Conservation (phyloP, 805 yeast species). For the Ogataea parapolymorpha region DNA sequence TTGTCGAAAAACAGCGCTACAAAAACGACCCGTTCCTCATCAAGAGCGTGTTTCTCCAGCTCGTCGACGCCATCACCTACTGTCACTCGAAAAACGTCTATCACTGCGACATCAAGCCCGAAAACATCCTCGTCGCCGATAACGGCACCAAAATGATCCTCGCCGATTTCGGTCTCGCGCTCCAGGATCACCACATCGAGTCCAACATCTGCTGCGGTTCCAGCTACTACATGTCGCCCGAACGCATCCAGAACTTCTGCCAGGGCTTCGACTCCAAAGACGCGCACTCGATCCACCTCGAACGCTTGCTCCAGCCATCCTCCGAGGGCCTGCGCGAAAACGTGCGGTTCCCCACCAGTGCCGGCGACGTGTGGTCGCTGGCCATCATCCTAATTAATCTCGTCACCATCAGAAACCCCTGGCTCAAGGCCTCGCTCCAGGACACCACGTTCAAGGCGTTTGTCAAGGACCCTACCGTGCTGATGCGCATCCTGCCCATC, state of each 20-base stretch:
- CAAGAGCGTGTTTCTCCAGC: constrained; percentile 65
- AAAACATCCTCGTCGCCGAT: constrained; percentile 70
- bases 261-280: constrained; percentile 33
- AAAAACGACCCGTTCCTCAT: constrained; percentile 46
- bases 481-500: constrained; percentile 69
- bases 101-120: constrained; percentile 96
- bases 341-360: constrained; percentile 55
- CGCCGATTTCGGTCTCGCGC: constrained; percentile 91
- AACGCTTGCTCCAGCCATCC: constrained; percentile 24
- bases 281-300: constrained; percentile 30
- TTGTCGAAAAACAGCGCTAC: constrained; percentile 71
- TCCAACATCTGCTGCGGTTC: constrained; percentile 82
- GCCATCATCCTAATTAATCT: constrained; percentile 79
- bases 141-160: constrained; percentile 54
- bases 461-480: constrained; percentile 49
- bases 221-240: constrained; percentile 92
- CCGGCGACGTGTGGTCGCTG: constrained; percentile 86
- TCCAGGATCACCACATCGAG: constrained; percentile 53
- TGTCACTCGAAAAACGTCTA: constrained; percentile 82
- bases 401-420: constrained; percentile 82
- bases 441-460: constrained; percentile 67
- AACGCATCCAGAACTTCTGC: constrained; percentile 49
- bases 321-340: constrained; percentile 27
- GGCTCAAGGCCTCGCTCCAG: constrained; percentile 74
- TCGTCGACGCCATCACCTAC: constrained; percentile 77